These are phyloP conservation scores for Dioscorea alata DNA, from an alignment of 106 monocot species.

Conservation along the genomic window DNA sequence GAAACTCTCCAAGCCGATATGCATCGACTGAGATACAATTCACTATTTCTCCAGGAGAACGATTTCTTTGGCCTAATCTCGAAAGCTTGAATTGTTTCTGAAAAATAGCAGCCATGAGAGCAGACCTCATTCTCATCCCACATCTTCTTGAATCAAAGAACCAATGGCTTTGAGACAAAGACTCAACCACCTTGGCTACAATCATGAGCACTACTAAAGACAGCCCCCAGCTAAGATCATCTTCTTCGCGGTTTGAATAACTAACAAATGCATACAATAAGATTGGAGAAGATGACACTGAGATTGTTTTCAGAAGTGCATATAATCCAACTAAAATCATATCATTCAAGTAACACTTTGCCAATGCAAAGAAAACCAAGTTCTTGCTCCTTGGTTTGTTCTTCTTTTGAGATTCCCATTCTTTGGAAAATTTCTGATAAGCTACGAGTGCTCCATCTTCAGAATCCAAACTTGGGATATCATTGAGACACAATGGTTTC, in stretches of 20 bases:
- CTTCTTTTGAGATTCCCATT: slow-evolving; percentile 38
- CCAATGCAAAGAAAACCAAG: slow-evolving; percentile 38
- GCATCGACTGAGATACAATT: slow-evolving; percentile 83
- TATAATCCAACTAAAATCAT: slow-evolving; percentile 52
- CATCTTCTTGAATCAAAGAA: slow-evolving; percentile 57
- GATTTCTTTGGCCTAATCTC: slow-evolving; percentile 26
- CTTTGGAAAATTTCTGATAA: slow-evolving; percentile 31
- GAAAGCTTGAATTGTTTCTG: slow-evolving; percentile 64
- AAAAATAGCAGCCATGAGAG: slow-evolving; percentile 60
- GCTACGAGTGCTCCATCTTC: slow-evolving; percentile 53
- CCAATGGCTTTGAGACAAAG: slow-evolving; percentile 85
- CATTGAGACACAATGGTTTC: slow-evolving; percentile 39
- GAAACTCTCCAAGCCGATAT: slow-evolving; percentile 70
- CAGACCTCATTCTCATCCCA: slow-evolving; percentile 76
- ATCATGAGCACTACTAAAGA: slow-evolving; percentile 32
- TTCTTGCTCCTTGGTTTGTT: slow-evolving; percentile 15
- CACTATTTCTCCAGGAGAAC: slow-evolving; percentile 65
- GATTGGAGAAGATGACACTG: slow-evolving; percentile 31
- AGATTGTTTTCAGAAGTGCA: slow-evolving; percentile 43
- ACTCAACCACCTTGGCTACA: slow-evolving; percentile 40
- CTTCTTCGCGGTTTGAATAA: slow-evolving; percentile 34
- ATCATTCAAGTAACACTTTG: slow-evolving; percentile 51
- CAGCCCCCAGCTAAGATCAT: slow-evolving; percentile 21
- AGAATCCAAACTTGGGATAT: slow-evolving; percentile 50
- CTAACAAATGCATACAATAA: slow-evolving; percentile 54